Conservation (phyloP, 495 filamentous ascomycete species). For the Thermothielavioides terrestris region DNA sequence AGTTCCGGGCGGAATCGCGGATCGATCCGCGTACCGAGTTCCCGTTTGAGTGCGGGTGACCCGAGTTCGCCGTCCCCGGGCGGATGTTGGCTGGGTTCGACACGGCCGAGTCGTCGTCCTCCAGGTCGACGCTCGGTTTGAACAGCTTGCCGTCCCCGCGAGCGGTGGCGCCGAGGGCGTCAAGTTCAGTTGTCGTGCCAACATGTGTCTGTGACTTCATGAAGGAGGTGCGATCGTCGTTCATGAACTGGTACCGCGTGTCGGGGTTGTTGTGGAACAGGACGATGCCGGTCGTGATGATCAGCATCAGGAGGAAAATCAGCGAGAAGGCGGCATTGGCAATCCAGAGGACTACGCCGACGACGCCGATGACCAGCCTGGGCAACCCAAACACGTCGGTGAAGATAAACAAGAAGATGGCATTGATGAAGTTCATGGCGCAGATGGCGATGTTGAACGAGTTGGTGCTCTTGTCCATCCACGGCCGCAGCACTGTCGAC, state of each 20-base stretch:
- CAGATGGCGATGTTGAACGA: slow-evolving; percentile 92
- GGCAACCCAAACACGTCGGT: slow-evolving; percentile 79
- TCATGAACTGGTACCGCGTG: slow-evolving; percentile 92
- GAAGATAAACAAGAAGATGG: slow-evolving; percentile 77
- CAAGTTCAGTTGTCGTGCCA: slow-evolving; percentile 67
- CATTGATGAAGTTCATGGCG: slow-evolving; percentile 83
- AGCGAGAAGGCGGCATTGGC: slow-evolving; percentile 82
- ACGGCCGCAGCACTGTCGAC: slow-evolving; percentile 75
- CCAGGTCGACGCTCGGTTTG: slow-evolving; percentile 54
- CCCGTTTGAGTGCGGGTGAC: slow-evolving; percentile 6
- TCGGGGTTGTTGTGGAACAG: slow-evolving; percentile 93
- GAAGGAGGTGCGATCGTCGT: slow-evolving; percentile 91
- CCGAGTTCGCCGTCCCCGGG: slow-evolving; percentile 10
- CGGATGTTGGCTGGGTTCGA: slow-evolving; percentile 33
- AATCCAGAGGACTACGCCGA: slow-evolving; percentile 91
- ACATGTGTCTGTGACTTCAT: slow-evolving; percentile 96
- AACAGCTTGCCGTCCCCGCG: slow-evolving; percentile 69
- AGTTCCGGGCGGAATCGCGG: slow-evolving; percentile 6
- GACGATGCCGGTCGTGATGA: slow-evolving; percentile 74
- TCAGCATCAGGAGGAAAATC: slow-evolving; percentile 76
- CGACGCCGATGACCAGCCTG: slow-evolving; percentile 78
- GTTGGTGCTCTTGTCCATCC: slow-evolving; percentile 99
- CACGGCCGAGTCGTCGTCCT: slow-evolving; percentile 65
- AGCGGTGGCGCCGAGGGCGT: slow-evolving; percentile 87
- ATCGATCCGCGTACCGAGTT: slow-evolving; percentile 7